These are phyloP conservation scores for Candida suzukii DNA, from an alignment of 805 yeast species.

Conservation along the genomic window DNA sequence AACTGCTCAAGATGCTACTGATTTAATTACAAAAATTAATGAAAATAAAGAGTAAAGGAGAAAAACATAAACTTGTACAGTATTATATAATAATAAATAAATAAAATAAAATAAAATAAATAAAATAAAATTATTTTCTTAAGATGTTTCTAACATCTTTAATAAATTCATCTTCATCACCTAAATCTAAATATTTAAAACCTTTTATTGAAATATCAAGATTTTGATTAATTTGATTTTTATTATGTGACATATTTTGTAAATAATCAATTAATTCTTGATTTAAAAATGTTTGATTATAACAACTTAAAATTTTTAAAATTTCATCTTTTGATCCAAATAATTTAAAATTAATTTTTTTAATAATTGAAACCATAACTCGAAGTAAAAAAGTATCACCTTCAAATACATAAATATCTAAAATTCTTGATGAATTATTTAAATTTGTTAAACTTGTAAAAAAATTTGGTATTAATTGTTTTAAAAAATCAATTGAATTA, in stretches of 20 bases:
- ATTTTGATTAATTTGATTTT: conserved; percentile 5
- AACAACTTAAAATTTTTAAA: conserved; percentile 30
- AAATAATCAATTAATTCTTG: background rate
- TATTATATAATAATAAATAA: background rate
- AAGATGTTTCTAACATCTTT: conserved; percentile 32
- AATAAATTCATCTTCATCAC: conserved; percentile 43
- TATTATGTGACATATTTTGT: background rate
- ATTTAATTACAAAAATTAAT: conserved; percentile 30
- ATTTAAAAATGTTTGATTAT: conserved; percentile 22
- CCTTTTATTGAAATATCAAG: conserved; percentile 3
- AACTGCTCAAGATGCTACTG: conserved; percentile 60
- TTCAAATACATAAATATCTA: conserved; percentile 58
- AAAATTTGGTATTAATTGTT: conserved; percentile 34
- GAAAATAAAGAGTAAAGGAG: background rate
- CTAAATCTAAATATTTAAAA: conserved; percentile 37
- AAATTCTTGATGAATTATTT: conserved; percentile 39
- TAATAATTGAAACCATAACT: conserved; percentile 44
- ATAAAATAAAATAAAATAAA: too few species aligned
- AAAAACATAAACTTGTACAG: background rate
- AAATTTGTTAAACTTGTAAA: conserved; percentile 39
- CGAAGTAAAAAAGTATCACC: conserved; percentile 51
- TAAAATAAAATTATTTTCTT: conserved; percentile 15
- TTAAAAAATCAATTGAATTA: conserved; percentile 34
- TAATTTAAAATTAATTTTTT: conserved; percentile 40
- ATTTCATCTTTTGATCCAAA: conserved; percentile 45